A percentile compares a stretch with the other conserved stretches of the same genome.
Evolutionary conservation across 805 yeast genomes (phyloP).

Genomic region (Groenewaldozyma salmanticensis): DNA sequence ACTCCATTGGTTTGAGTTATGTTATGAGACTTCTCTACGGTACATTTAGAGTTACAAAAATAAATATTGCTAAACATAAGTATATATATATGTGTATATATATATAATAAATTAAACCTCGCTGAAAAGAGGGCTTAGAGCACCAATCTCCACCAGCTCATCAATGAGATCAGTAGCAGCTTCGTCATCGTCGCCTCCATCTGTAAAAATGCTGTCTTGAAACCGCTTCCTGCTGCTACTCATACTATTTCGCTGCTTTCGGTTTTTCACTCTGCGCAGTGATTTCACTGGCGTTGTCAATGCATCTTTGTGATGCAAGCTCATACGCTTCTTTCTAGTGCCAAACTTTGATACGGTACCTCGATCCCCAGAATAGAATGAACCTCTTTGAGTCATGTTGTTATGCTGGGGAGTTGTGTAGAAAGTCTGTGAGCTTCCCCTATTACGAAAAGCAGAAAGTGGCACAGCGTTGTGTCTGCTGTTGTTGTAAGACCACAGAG

Average conservation of each 20-base stretch:
- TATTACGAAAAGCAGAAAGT: constrained; percentile 82
- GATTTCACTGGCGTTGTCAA: constrained; percentile 24
- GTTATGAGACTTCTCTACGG: too few relatives aligned
- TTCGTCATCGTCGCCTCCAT: constrained; percentile 8
- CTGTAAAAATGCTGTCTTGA: constrained; percentile 5
- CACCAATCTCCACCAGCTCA: constrained; percentile 28
- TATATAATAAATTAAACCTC: constrained; percentile 7
- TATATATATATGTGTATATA: too few relatives aligned
- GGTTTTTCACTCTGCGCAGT: constrained; percentile 13
- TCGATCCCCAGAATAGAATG: constrained; percentile 10
- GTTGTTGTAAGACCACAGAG: constrained; percentile 25
- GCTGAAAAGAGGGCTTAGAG: constrained; percentile 26
- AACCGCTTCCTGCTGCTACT: constrained; percentile 11
- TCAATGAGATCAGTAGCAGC: constrained; percentile 24
- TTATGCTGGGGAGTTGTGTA: constrained; percentile 6
- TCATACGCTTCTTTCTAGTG: constrained; percentile 3
- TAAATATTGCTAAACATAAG: too few relatives aligned
- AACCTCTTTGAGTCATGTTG: constrained; percentile 17
- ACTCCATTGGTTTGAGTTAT: constrained; percentile 42
- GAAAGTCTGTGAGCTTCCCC: constrained; percentile 37
- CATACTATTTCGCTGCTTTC: constrained; percentile 11
- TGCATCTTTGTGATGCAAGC: constrained; percentile 14
- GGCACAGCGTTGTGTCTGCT: constrained; percentile 50
- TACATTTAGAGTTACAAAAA: too few relatives aligned
- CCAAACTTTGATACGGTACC: too few relatives aligned